Base-by-base conservation (phyloP, 768 basidiomycete genomes). In the Hemileccinum impolitum region DNA sequence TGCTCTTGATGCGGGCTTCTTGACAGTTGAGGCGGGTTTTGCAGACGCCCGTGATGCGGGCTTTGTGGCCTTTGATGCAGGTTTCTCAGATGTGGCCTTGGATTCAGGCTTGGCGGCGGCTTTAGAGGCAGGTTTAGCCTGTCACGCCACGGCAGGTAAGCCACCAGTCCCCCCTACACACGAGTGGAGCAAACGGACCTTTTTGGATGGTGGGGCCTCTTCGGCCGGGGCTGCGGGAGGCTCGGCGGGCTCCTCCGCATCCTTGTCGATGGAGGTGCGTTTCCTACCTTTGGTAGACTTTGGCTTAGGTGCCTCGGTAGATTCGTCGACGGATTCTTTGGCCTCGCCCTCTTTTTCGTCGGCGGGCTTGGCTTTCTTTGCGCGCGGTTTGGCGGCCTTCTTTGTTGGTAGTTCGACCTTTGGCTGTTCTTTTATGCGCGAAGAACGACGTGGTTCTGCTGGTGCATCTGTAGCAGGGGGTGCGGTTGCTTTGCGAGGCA, bases 401-500 rank as follows among this genome's bases (percentile, higher is more conserved):
- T 84, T 86, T 32, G 65, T 63, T 6, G 71, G 66, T 35, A 65
- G 36, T 23, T 70, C 82, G 2, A 70, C 63, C 65, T 82, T 85
- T 46, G 83, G 84, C 51, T 79, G 76, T 23, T 83, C 84, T 67
- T 87, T 87, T 70, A 89, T 87, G 59, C 86, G 82, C 28, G 78
- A 69, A 8, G 85, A 87, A 69, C 86, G 86, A 66, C 86, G 85
- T 32, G 85, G 85, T 37, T 75, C 74, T 38, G 70, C 69, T 15
- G 31, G 38, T 1, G 52, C 26, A 21, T 72, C 68, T 43, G 72
- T 64, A 19, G 69, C 74, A 2, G 65, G 51, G 39, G 77, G 56
- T 42, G 75, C 68, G 23, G 79, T 79, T 42, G 84, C 76, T 79
- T 87, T 88, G 60, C 85, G 81, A 55, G 86, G 84, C 86, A 88